Evolutionary conservation across 139 green algal species (phyloP), one percentile per base, ranked within the genome.

Genomic region (Chlorella vulgaris): DNA sequence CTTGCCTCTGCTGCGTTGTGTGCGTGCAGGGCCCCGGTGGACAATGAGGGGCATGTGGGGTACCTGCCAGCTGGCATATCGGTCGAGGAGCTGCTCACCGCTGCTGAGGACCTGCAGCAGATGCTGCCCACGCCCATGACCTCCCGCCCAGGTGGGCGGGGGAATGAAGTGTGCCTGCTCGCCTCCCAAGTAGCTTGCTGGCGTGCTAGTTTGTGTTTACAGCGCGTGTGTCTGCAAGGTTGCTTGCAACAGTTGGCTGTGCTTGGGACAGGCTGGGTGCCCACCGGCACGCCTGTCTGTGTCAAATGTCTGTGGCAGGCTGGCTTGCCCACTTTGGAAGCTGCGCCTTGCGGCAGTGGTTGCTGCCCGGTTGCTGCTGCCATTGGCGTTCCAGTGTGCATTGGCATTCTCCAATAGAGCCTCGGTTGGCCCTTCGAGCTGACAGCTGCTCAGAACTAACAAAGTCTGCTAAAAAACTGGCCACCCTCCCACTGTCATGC

Each of bases 31-130:
- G 42, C 47, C 1, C 13, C 65, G 6, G 47, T 83, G 13, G 78
- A 78, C 24, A 68, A 62, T 10, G 78, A 83, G 38, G 78, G 78
- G 4, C 73, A 75, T 31, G 35, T 69, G 67, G 81, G 2, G 29
- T 86, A 58, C 61, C 60, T 82, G 29, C 81, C 81, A 4, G 73
- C 81, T 7, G 73, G 73, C 40, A 63, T 86, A 22, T 77, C 58
- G 1, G 7, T 86, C 7, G 67, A 86, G 39, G 60, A 86, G 62
- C 43, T 86, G 60, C 73, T 86, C 28, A 51, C 7, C 24, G 74
- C 74, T 0, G 81, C 81, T 1, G 81, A 86, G 42, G 73, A 81
- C 36, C 26, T 80, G 39, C 81, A 86, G 63, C 5, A n/a, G 0
- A 51, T 77, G 36, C 67, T 86, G 40, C 66, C 81, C 80, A 84